Conservation (phyloP, 257 asterid genomes). For the Craterostigma plantagineum region DNA sequence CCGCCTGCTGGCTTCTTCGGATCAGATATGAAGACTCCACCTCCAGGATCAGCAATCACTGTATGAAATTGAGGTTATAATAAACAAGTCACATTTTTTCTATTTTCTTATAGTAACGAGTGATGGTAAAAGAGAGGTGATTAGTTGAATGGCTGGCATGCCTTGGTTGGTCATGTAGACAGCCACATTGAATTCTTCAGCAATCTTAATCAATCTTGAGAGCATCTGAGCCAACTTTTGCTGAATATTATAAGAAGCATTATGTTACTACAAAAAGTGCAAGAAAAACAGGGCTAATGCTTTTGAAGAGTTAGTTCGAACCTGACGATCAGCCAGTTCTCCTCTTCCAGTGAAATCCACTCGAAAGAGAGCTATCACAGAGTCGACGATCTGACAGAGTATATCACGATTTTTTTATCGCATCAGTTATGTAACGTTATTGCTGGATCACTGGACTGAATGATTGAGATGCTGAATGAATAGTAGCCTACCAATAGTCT, state of each 20-base stretch:
- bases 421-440: slow-evolving; percentile 5
- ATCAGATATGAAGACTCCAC: slow-evolving; percentile 92
- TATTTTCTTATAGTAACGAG: background rate
- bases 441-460: too few species aligned
- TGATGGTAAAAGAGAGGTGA: background rate
- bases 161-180: slow-evolving; percentile 99
- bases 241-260: slow-evolving; percentile 22
- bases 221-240: slow-evolving; percentile 99
- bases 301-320: slow-evolving; percentile 10
- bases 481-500: slow-evolving; percentile 61
- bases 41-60: slow-evolving; percentile 99
- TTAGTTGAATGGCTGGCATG: slow-evolving; percentile 8
- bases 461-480: slow-evolving; percentile 1
- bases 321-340: slow-evolving; percentile 98
- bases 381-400: slow-evolving; percentile 71
- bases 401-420: slow-evolving; percentile 8
- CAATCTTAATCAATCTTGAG: slow-evolving; percentile 79
- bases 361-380: slow-evolving; percentile 88
- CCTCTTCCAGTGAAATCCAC: slow-evolving; percentile 98
- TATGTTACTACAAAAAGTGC: slow-evolving; percentile 7
- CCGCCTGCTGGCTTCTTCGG: slow-evolving; percentile 99
- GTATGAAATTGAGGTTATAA: slow-evolving; percentile 11
- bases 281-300: slow-evolving; percentile 4
- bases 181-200: slow-evolving; percentile 96
- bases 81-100: background rate